Evolutionary conservation across 1,284 basidiomycete genomes (phyloP), one percentile per base, ranked within the genome.

Genomic region (Irpex sp.): DNA sequence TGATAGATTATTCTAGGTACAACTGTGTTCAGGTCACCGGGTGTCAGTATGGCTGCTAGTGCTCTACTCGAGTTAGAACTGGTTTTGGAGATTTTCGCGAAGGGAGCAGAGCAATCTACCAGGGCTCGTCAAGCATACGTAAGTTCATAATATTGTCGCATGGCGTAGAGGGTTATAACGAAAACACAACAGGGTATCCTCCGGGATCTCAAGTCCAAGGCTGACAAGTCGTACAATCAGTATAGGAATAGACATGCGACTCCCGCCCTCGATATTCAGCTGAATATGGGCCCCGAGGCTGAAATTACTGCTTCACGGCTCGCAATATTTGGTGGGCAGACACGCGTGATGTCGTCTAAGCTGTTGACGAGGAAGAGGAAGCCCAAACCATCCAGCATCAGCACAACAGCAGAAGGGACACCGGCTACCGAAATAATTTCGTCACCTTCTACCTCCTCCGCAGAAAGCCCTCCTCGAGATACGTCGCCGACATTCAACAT

Each of bases 261-360:
- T 5, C 71, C 71, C 13, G 66, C 72, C n/a, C 59, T 71, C 36
- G 72, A 69, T 63, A 70, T 72, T 48, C 71, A 71, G 64, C 67
- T 71, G 8, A 67, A 65, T 54, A 69, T 74, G 13, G 69, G 69
- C 5, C 68, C 71, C 49, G 72, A 76, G 38, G 84, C 68, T 81
- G 85, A 59, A 84, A 81, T 48, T 79, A 58, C 63, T 19, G 61
- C 64, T 1, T 64, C 65, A 11, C 55, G 87, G 68, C 79, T 89
- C 17, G 85, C 87, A 17, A 78, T 88, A n/a, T 88, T 88, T 60
- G 87, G 86, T 55, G 87, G 74, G 2, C 74, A 75, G 63, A 75
- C 74, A 13, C 69, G 73, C 40, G 70, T 75, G 31, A 65, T 75
- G 17, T 85, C 87, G 58, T 85, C 80, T 74, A 85, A 71, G 62